Base-by-base conservation (phyloP, 192 early-diverging fungal genomes). In the Allomyces arbusculus region DNA sequence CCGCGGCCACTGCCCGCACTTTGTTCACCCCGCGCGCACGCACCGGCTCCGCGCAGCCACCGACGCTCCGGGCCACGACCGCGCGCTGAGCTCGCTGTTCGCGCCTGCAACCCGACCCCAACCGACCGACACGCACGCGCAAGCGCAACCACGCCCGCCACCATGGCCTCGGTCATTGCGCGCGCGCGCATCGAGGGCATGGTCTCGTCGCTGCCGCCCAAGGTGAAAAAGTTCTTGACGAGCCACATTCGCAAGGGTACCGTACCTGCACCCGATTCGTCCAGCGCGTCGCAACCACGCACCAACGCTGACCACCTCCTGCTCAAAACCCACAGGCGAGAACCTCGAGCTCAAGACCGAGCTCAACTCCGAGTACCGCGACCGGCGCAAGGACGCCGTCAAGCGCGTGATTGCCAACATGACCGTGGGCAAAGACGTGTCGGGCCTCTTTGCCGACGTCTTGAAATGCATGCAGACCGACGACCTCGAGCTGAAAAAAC, bases 401-500 rank as follows among this genome's bases (percentile, higher is more conserved):
- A 94, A 95, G 69, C 89, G 93, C 73, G 95, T 99, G 61, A 97
- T 99, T 73, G 95, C 95, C 61, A 99, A 99, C 76, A 99, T 99
- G 95, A 99, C 95, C 10, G 91, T 99, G 40, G 95, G 95, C 67
- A 99, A 99, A 70, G 95, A 99, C 73, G 95, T 99, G 67, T 88
- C 85, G 66, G 84, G 85, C 1, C 79, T 99, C 24, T 99, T 99
- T 65, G 88, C 94, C 0, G 94, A 99, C 68, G 93, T 99, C 22
- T 82, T 99, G 44, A 97, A 97, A 73, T 95, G 95, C 79, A 99
- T 99, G 95, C 93, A 97, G 73, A 97, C 94, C 3, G 94, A 96
- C 66, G 91, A 97, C 75, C 76, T 99, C 44, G 94, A 99, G 70
- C 76, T 95, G 68, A 99, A 99, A 74, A 99, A 99, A 76, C 82